Evolutionary conservation across 257 asterid species (phyloP), one percentile per base, ranked within the genome.

Genomic region (Osmanthus fragrans): DNA sequence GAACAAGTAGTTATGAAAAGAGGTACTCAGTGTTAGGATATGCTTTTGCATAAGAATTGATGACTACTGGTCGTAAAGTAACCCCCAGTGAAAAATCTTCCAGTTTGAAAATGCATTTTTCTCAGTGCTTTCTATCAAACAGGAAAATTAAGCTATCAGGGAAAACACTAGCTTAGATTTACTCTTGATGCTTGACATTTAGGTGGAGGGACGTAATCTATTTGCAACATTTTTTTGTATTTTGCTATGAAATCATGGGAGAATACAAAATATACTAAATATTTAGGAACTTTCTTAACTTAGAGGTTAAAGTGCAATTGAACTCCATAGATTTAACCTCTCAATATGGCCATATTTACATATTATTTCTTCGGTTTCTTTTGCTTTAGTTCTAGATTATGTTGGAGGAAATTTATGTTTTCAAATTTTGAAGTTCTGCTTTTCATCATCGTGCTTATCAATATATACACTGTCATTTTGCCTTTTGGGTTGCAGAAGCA

Each of bases 401-500:
- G 34, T 58, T 70, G 77, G 74, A 80, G 25, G 75, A 7, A 19
- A 27, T 42, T 27, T 36, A 12, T 60, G 60, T 27, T 77, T 54
- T 69, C 58, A 10, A 66, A 70, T 32, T 40, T 66, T 25, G 49
- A n/a, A 39, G 1, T 65, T 25, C 37, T 65, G 36, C 76, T 72
- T 58, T 21, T 76, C 36, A 51, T 77, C 47, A 15, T 60, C 32
- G 16, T 72, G 71, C 66, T 81, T 56, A 37, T 78, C 30, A 23
- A 9, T 39, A 40, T 3, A 40, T 4, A 47, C n/a, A 13, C 42
- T 68, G 42, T 34, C 79, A 32, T 39, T 56, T 80, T 76, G 15
- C 71, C 27, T 37, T 73, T 77, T 77, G 76, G 39, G 56, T 47
- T 82, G 33, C 91, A 95, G 99, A 95, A 86, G 97, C 98, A 32